Base-by-base conservation (phyloP, 1,139 yeast species). In the Trichomonascaceae sp. region DNA sequence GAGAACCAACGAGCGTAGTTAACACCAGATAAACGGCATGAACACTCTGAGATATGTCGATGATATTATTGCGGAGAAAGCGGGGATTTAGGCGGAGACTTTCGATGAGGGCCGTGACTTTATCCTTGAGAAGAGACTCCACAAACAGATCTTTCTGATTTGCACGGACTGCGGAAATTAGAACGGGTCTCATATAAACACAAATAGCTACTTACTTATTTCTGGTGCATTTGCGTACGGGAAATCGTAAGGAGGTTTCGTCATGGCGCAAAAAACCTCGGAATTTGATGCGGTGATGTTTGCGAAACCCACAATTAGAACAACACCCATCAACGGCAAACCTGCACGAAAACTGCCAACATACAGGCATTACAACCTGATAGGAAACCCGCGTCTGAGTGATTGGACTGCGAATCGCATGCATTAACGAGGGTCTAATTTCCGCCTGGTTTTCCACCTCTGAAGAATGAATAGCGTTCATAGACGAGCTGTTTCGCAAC, bases 61-160 rank as follows among this genome's bases (percentile, higher is more conserved):
- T 78, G 0, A 86, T 81, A 62, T 84, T 79, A 5, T 79, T 73
- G 63, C 86, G 85, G 13, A 84, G 76, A 64, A 84, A 85, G 49
- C 89, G 69, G 52, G 87, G 87, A 10, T 95, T 95, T 63, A 77
- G 81, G 9, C n/a, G 46, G 24, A 49, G 59, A 22, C 78, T 68
- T 58, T 79, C 83, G 4, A 85, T 60, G 0, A 82, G 80, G 22
- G 83, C 85, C 49, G 76, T 79, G 7, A 90, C 60, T 58, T 85
- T 83, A 1, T 73, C 70, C 36, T 79, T 72, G 18, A 87, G 71
- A 1, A 80, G 69, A 0, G 80, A 72, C 63, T 85, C 87, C 49
- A 87, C 81, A 62, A 84, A 87, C 1, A 82, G 78, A 69, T 91
- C 98, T 66, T 91, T 91, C 64, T 90, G 97, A 67, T 87, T 85